Evolutionary conservation across 768 basidiomycete genomes (phyloP).

Genomic region (Kwoniella newhampshirensis): DNA sequence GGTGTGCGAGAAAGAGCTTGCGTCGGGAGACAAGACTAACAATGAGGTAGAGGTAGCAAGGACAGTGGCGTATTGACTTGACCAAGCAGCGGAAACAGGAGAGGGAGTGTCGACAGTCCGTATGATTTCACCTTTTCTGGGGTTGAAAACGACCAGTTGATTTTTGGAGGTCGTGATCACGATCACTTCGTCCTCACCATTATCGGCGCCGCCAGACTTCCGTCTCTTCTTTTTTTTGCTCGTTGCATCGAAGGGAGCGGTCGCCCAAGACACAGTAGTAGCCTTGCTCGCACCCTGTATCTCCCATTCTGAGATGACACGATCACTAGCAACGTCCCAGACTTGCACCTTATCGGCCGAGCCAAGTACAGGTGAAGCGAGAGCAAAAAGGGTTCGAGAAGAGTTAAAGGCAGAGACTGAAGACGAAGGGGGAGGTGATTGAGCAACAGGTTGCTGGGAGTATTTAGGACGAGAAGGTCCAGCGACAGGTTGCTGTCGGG

Average conservation of each 20-base stretch:
- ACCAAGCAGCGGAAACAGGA: slow-evolving; percentile 32
- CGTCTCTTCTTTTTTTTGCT: slow-evolving; percentile 34
- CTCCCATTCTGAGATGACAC: slow-evolving; percentile 47
- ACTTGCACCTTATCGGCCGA: slow-evolving; percentile 48
- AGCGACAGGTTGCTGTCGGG: slow-evolving; percentile 36
- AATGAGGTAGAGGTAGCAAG: slow-evolving; percentile 28
- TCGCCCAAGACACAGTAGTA: slow-evolving; percentile 31
- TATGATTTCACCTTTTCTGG: slow-evolving; percentile 20
- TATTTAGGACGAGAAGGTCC: slow-evolving; percentile 41
- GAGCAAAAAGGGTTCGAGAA: slow-evolving; percentile 42
- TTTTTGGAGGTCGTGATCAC: slow-evolving; percentile 33
- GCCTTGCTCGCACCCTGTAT: slow-evolving; percentile 42
- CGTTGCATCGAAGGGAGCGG: slow-evolving; percentile 10
- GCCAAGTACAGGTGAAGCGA: slow-evolving; percentile 45
- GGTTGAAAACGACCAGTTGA: slow-evolving; percentile 36
- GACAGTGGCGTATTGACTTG: slow-evolving; percentile 26
- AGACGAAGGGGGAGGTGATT: slow-evolving; percentile 46
- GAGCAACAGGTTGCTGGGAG: slow-evolving; percentile 35
- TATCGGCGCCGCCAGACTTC: slow-evolving; percentile 19
- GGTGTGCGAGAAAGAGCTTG: slow-evolving; percentile 23
- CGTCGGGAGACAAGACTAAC: slow-evolving; percentile 28
- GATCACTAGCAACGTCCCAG: slow-evolving; percentile 45
- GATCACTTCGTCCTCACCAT: slow-evolving; percentile 33
- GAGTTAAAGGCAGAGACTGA: slow-evolving; percentile 45
- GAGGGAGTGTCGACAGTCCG: slow-evolving; percentile 26